Evolutionary conservation across 345 rosid genomes (phyloP).

Genomic region (Populus deltoides): DNA sequence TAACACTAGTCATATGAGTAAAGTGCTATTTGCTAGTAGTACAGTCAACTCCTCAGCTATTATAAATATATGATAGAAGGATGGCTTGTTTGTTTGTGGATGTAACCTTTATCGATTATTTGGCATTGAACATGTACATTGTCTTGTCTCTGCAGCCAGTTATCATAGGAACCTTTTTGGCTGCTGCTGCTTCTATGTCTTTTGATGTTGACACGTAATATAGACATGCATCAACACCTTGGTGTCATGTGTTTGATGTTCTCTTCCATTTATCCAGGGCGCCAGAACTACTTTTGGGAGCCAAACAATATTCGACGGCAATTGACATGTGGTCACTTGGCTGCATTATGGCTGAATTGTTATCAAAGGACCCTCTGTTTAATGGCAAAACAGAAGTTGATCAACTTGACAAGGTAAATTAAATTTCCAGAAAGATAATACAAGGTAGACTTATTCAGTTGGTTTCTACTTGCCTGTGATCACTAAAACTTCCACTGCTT

Average conservation of each 20-base stretch:
- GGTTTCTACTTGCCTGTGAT: not conserved
- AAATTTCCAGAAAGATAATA: not conserved
- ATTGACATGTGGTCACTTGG: conserved; percentile 99
- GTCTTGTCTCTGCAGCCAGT: not conserved
- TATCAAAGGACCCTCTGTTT: conserved; percentile 82
- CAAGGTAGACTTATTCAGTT: not conserved
- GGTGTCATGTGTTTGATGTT: not conserved
- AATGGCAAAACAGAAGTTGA: conserved; percentile 95
- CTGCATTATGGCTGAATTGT: conserved; percentile 94
- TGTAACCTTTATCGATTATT: not conserved
- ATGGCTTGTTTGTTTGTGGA: not conserved
- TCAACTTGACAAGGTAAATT: conserved; percentile 92
- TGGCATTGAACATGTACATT: not conserved
- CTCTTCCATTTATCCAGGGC: conserved; percentile 56
- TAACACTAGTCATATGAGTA: not conserved
- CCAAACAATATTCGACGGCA: conserved; percentile 91
- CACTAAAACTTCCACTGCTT: not conserved
- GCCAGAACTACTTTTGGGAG: conserved; percentile 96
- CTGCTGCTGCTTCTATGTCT: not conserved
- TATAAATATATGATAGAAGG: not conserved
- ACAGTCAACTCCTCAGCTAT: not conserved
- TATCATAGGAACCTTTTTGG: not conserved
- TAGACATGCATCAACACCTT: not conserved
- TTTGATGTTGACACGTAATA: not conserved
- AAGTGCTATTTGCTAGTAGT: too few relatives aligned